Conservation (phyloP, 78 protist species). For the Dictyostelium citrinum region DNA sequence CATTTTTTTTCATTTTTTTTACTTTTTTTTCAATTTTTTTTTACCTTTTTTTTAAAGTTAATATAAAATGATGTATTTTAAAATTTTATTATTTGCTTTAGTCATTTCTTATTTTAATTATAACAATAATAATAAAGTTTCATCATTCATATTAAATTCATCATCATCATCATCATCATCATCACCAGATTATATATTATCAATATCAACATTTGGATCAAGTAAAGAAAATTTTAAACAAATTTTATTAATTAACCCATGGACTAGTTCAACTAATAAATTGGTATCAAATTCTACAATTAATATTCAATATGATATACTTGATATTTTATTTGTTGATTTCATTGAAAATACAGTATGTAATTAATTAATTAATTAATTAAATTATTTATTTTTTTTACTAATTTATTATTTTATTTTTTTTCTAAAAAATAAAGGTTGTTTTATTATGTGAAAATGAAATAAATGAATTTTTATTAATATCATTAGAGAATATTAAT, state of each 20-base stretch:
- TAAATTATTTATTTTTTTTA: not conserved
- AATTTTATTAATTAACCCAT: not conserved
- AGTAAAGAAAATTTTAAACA: not conserved
- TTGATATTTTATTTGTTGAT: not conserved
- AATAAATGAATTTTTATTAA: not conserved
- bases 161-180: not conserved
- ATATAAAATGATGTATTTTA: not conserved
- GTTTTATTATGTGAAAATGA: not conserved
- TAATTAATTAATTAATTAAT: too few relatives aligned
- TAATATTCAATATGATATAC: not conserved
- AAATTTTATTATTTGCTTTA: not conserved
- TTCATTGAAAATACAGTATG: not conserved
- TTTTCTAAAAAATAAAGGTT: not conserved
- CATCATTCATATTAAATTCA: not conserved
- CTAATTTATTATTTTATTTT: not conserved
- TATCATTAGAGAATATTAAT: not conserved
- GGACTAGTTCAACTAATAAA: not conserved
- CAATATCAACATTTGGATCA: not conserved
- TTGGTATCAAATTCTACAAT: not conserved
- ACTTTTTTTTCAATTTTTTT: too few relatives aligned
- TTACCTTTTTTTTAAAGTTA: too few relatives aligned
- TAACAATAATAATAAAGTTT: not conserved
- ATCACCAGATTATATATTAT: not conserved
- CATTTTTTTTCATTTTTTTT: too few relatives aligned
- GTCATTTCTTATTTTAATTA: not conserved